Base-by-base conservation (phyloP, 805 yeast species). In the Ogataea parapolymorpha region DNA sequence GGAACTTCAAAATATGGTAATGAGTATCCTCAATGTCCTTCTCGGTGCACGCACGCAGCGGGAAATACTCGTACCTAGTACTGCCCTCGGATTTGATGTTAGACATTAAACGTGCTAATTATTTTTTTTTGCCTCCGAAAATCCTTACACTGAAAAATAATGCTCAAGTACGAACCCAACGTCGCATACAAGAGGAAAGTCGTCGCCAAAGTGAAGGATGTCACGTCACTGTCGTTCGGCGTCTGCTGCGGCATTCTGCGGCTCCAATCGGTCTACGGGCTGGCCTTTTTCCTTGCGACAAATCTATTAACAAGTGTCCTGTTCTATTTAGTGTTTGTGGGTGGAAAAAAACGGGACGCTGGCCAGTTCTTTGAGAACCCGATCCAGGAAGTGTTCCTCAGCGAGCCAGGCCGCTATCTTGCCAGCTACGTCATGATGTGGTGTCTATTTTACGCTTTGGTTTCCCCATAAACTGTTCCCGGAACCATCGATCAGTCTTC, bases 1-100 rank as follows among this genome's bases (percentile, higher is more conserved):
- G 95, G 56, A 91, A 88, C 62, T 83, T 83, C 65, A 90, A 62
- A 17, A 91, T 74, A 60, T 91, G 96, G 48, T 80, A 83, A 45
- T 95, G 74, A 35, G 82, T 73, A 46, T 83, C 85, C 33, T 77
- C 79, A 24, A 87, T 62, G 39, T 87, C 96, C 32, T 81, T 81
- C 41, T 71, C 67, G 0, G 86, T 71, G 51, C 91, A 85, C 10
- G 93, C 84, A 47, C 80, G 77, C 53, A 91, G 71, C 1, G 81
- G 77, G 52, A 79, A 60, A n/a, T 43, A 79, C 45, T 72, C 67
- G 30, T 51, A 61, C 32, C 53, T 48, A n/a, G 59, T 50, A 12
- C 49, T 38, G 13, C 39, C 39, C 30, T 34, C 39, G 23, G 23
- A 37, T 23, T 41, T 37, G 29, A 27, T 27, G 23, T 31, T 20